Evolutionary conservation across 1,284 basidiomycete genomes (phyloP), one percentile per base, ranked within the genome.

Genomic region (Puccinia coronata): DNA sequence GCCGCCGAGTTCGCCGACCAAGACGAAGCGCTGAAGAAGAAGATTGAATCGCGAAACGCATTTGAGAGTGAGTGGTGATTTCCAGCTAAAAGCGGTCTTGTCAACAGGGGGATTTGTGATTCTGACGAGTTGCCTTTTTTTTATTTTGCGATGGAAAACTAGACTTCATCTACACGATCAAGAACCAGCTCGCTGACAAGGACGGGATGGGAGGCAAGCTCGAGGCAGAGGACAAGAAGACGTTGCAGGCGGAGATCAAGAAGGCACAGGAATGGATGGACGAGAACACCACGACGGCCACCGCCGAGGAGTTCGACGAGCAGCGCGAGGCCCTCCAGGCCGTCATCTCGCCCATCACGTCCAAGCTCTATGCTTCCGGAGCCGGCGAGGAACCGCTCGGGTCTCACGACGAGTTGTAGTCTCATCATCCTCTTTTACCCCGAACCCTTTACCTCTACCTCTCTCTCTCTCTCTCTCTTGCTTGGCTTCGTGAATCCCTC

Each of bases 261-360:
- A 94, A 96, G 85, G 91, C 92, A 83, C 91, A 92, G 49, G 93
- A 95, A 82, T 98, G 95, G 95, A 90, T 96, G 83, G 94, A 96
- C 74, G 91, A 92, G 85, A 90, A 94, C 86, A 92, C 91, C n/a
- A 87, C 89, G 75, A 88, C 87, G 28, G 95, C 95, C 55, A 90
- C 90, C 72, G 91, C 92, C 77, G 95, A 96, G 87, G 94, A 96
- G 83, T 88, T 95, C 65, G 94, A 97, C 87, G 80, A 81, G 51
- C 80, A 81, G 28, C 80, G 95, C 96, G 90, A 95, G 95, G 89
- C 88, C 95, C 84, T 93, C 63, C 92, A 93, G 87, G 88, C 89
- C 72, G 88, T 91, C 43, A 91, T 93, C 80, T 79, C 51, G 25
- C 92, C 92, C 70, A 92, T 93, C 87, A 92, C 92, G 59, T 90